Evolutionary conservation across 306 rosid genomes (phyloP), one percentile per base, ranked within the genome.

Genomic region (Bauhinia variegata): DNA sequence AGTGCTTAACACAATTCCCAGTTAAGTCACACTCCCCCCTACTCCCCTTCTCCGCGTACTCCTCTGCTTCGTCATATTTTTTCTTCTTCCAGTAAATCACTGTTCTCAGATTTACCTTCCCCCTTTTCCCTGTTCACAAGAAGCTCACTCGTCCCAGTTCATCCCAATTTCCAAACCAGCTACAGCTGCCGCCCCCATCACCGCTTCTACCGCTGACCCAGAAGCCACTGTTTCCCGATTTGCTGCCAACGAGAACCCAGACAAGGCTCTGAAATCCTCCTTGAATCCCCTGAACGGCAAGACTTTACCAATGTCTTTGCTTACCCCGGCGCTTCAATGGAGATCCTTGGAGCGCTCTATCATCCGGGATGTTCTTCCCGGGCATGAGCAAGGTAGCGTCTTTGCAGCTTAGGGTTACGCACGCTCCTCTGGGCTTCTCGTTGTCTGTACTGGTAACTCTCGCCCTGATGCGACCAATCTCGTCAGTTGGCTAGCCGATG

Each of bases 371-470:
- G 72, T 86, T 32, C 97, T 93, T 10, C 98, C 96, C 0, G 95
- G 96, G 31, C 98, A 89, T 42, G 96, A 93, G 61, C 97, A 93
- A 50, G 97, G 98, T 1, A 97, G 98, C 0, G 49, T 83, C 2
- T 88, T 93, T 47, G 97, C 98, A 0, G 97, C 96, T 3, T 95
- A 93, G 72, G 98, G 98, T 9, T 93, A 84, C 75, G 91, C 98
- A 0, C 89, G 95, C 8, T 78, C 97, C 48, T 81, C 96, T 0
- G 97, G 98, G 1, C 73, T 68, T 6, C 95, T 95, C 5, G 90
- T 97, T 11, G 97, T 88, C 1, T 89, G 97, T 64, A 89, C 89
- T 23, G 91, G 96, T 16, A 93, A 97, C 60, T 93, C 96, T 16
- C 95, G 97, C 32, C 98, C 96, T 28, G 97, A 97, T 4, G 97